Base-by-base conservation (phyloP, 805 yeast genomes). In the Lipomyces sp. region DNA sequence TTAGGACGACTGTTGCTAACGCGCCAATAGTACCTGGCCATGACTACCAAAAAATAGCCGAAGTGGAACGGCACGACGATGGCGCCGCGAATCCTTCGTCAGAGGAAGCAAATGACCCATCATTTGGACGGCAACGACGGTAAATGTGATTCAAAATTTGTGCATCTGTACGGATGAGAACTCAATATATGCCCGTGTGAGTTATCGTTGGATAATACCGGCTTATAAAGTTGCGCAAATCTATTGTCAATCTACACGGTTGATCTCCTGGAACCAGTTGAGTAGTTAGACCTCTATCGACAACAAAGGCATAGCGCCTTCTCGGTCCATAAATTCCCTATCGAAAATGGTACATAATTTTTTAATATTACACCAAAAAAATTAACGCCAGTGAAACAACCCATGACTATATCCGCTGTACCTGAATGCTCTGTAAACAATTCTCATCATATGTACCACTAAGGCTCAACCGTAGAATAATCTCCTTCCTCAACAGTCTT, bases 401-500 rank as follows among this genome's bases (percentile, higher is more conserved):
- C 48, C 48, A 42, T 42, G 24, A n/a, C 18, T 42, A 5, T 13
- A n/a, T 42, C 18, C 48, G 6, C 5, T 42, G 13, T 42, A 24
- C 48, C 48, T 7, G 18, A 42, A 15, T n/a, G 5, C 18, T 42
- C 18, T 15, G n/a, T 15, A 15, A 5, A 18, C 15, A 15, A 7
- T 18, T 15, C 6, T 42, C 48, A 42, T 0, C 24, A n/a, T 42
- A 8, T n/a, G 48, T 24, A 15, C 48, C 1, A 42, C 29, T 54
- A 62, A 60, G 69, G 71, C 61, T 72, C 76, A 33, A 63, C 71
- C 13, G 64, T 62, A 8, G 75, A 59, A 68, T 73, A 87, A 58
- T 82, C 82, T 45, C 86, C 85, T 57, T 85, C 85, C 59, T 85
- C 84, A 64, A 91, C 86, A 74, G 85, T 84, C 72, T 86, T 90